Percentiles rank a stretch among this genome's conserved stretches.
Evolutionary conservation across 805 yeast species (phyloP).

Genomic region (Teunomyces panamensis): DNA sequence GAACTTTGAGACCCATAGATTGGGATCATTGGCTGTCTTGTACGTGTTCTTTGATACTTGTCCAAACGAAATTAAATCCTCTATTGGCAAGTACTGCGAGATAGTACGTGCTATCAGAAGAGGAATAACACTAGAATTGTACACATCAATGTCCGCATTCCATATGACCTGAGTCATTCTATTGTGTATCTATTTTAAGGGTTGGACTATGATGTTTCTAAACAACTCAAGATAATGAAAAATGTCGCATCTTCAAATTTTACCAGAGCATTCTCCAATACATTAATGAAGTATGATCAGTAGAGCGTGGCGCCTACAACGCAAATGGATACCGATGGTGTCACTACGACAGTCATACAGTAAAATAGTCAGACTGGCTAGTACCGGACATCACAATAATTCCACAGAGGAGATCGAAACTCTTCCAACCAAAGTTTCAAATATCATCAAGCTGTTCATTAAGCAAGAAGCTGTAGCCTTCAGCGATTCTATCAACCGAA

Average conservation of each 20-base stretch:
- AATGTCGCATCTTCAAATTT: constrained; percentile 2
- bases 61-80: constrained; percentile 38
- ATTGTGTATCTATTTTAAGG: not conserved
- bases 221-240: not conserved
- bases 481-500: constrained; percentile 7
- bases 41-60: constrained; percentile 37
- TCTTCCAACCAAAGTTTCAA: constrained; percentile 6
- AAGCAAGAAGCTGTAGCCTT: constrained; percentile 11
- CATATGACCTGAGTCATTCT: constrained; percentile 44
- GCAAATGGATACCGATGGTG: not conserved
- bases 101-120: constrained; percentile 34
- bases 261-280: not conserved
- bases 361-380: not conserved
- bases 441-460: constrained; percentile 8
- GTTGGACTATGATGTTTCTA: not conserved
- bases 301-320: constrained; percentile 1
- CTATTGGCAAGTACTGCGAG: constrained; percentile 31
- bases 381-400: not conserved
- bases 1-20: constrained; percentile 37
- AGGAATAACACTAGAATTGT: constrained; percentile 36
- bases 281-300: constrained; percentile 2
- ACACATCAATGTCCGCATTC: constrained; percentile 46
- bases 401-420: not conserved
- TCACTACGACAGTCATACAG: not conserved
- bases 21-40: constrained; percentile 36